Evolutionary conservation across 1,139 yeast genomes (phyloP).

Genomic region (Debaryomyces nepalensis): DNA sequence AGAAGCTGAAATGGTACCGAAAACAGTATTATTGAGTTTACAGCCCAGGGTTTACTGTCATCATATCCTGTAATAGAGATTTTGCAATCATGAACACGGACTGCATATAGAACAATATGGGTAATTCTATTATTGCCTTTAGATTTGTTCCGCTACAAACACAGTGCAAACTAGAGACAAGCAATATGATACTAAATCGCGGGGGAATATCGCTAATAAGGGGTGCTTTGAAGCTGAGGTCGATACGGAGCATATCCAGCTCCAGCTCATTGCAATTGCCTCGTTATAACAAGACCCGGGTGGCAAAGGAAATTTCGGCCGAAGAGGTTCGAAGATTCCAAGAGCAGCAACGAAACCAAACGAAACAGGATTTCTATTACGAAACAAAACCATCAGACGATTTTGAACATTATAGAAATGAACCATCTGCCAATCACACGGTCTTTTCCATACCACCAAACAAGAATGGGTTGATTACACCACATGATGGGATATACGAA

Average conservation of each 20-base stretch:
- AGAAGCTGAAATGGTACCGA: too few species aligned
- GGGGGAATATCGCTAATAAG: conserved; percentile 6
- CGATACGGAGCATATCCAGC: neutral
- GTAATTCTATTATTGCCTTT: neutral
- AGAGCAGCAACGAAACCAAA: conserved; percentile 21
- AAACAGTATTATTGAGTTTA: too few species aligned
- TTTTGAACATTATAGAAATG: conserved; percentile 20
- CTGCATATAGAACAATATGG: neutral
- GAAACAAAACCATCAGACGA: conserved; percentile 34
- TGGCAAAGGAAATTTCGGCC: conserved; percentile 41
- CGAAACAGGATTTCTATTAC: conserved; percentile 32
- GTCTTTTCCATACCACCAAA: conserved; percentile 43
- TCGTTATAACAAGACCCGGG: conserved; percentile 29
- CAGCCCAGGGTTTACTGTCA: too few species aligned
- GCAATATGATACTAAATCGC: conserved; percentile 5
- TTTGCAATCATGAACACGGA: too few species aligned
- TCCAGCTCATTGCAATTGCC: conserved; percentile 6
- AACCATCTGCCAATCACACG: conserved; percentile 33
- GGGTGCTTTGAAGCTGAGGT: conserved; percentile 1
- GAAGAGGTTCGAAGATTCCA: conserved; percentile 38
- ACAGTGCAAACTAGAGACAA: too few species aligned
- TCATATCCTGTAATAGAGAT: too few species aligned
- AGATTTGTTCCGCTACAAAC: too few species aligned
- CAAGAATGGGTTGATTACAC: conserved; percentile 53
- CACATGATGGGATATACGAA: conserved; percentile 58